Percentiles rank a stretch among this genome's conserved stretches.
phyloP scores from a whole-genome alignment of 768 basidiomycete species.

The Hygrophorus russula region DNA sequence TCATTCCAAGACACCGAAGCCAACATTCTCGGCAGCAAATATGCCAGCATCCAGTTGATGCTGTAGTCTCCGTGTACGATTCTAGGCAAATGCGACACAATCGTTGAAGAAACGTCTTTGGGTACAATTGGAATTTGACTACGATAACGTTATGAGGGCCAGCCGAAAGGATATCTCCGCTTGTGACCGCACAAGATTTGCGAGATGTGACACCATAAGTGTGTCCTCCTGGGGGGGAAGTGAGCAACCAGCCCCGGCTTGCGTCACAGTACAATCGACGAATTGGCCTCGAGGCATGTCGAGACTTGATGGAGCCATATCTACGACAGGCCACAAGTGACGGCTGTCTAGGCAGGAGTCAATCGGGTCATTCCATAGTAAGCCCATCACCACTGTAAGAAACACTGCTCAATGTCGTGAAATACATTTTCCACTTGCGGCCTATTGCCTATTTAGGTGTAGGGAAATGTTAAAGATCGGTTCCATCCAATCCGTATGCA shows the following conservation, averaged over 20 bases:
- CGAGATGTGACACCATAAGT: slow-evolving; percentile 90
- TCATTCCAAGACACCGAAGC: slow-evolving; percentile 74
- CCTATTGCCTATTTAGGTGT: no score
- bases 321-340: no score
- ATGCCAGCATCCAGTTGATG: slow-evolving; percentile 83
- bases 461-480: no score
- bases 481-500: slow-evolving; percentile 56
- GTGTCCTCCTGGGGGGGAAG: slow-evolving; percentile 55
- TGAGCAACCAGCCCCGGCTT: slow-evolving; percentile 12
- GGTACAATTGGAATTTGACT: slow-evolving; percentile 10
- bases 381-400: no score
- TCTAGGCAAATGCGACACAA: slow-evolving; percentile 74
- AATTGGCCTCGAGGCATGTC: no score
- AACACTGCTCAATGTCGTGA: no score
- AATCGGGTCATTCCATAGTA: no score
- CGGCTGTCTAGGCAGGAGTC: no score
- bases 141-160: slow-evolving; percentile 53
- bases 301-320: no score
- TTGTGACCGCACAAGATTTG: slow-evolving; percentile 87
- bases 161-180: slow-evolving; percentile 85
- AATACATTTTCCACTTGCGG: no score
- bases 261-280: slow-evolving; percentile 7
- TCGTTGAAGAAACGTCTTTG: slow-evolving; percentile 26
- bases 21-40: slow-evolving; percentile 77
- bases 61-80: slow-evolving; percentile 65